These are phyloP conservation scores for Eucalyptus lansdowneana DNA, from an alignment of 345 rosid genomes.

Conservation along the genomic window DNA sequence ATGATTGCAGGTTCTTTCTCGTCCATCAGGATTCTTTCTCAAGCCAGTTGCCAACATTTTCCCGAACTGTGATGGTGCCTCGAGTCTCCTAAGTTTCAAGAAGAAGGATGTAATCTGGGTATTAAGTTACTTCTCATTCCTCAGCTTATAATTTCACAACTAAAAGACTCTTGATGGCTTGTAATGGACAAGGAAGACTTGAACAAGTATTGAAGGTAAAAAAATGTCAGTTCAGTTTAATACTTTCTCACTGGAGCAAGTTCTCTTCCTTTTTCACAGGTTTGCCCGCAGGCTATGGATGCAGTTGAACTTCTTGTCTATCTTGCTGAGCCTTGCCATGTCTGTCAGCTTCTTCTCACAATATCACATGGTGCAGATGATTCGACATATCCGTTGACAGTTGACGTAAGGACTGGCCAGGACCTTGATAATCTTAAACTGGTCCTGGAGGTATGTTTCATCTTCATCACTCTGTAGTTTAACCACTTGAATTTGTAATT, in stretches of 20 bases:
- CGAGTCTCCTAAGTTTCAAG: slow-evolving; percentile 68
- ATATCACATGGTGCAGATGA: slow-evolving; percentile 91
- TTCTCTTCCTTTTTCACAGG: slow-evolving; percentile 32
- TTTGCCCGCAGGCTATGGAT: slow-evolving; percentile 80
- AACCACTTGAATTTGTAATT: background rate
- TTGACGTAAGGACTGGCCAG: slow-evolving; percentile 87
- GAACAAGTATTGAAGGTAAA: background rate
- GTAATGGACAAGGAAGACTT: background rate
- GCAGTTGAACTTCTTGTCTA: slow-evolving; percentile 76
- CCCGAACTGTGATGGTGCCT: slow-evolving; percentile 41
- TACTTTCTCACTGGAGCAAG: background rate
- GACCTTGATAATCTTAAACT: slow-evolving; percentile 67
- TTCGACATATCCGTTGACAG: slow-evolving; percentile 71
- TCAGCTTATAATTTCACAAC: background rate
- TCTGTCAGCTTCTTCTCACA: slow-evolving; percentile 83
- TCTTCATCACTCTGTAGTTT: background rate
- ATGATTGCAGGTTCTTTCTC: slow-evolving; percentile 67
- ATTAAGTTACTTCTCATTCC: background rate
- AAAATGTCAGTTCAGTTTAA: background rate
- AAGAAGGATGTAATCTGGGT: slow-evolving; percentile 85
- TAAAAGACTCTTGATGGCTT: background rate
- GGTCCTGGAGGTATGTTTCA: slow-evolving; percentile 60
- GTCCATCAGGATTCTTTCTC: slow-evolving; percentile 74
- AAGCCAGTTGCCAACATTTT: slow-evolving; percentile 71
- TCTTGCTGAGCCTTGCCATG: slow-evolving; percentile 95